phyloP scores from a whole-genome alignment of 2,329 filamentous ascomycete genomes.

The Verruconis gallopava region DNA sequence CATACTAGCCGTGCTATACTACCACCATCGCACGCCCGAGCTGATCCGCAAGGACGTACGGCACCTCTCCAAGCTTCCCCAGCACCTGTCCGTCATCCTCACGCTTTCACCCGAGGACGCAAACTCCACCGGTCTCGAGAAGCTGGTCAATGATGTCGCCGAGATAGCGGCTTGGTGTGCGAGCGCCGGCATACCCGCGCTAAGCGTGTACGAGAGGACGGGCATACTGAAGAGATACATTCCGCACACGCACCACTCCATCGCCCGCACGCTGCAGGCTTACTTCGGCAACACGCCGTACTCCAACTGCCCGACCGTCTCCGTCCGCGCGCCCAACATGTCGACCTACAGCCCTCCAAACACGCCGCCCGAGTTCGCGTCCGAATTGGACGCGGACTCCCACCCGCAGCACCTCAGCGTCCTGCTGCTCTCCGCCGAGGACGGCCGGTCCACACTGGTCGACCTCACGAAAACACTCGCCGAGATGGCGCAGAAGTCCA shows the following conservation, averaged over 20 bases:
- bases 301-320: constrained; percentile 54
- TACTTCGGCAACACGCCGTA: constrained; percentile 63
- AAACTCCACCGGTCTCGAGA: constrained; percentile 62
- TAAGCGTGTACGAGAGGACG: constrained; percentile 86
- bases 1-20: constrained; percentile 70
- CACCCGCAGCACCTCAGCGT: constrained; percentile 42
- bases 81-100: constrained; percentile 79
- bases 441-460: constrained; percentile 86
- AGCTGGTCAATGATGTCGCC: constrained; percentile 76
- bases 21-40: constrained; percentile 91
- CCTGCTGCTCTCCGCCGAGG: constrained; percentile 72
- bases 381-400: constrained; percentile 15
- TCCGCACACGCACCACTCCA: constrained; percentile 66
- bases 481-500: constrained; percentile 86
- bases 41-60: constrained; percentile 81
- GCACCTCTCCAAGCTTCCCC: constrained; percentile 58
- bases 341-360: constrained; percentile 40
- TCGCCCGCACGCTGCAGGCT: constrained; percentile 65
- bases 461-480: constrained; percentile 89
- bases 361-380: constrained; percentile 26
- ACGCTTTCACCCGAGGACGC: constrained; percentile 52
- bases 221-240: constrained; percentile 88
- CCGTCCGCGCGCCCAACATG: constrained; percentile 58
- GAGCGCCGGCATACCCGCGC: constrained; percentile 70
- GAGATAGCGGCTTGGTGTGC: constrained; percentile 91